Base-by-base conservation (phyloP, 2,329 filamentous ascomycete species). In the Aspergillus cejpii region DNA sequence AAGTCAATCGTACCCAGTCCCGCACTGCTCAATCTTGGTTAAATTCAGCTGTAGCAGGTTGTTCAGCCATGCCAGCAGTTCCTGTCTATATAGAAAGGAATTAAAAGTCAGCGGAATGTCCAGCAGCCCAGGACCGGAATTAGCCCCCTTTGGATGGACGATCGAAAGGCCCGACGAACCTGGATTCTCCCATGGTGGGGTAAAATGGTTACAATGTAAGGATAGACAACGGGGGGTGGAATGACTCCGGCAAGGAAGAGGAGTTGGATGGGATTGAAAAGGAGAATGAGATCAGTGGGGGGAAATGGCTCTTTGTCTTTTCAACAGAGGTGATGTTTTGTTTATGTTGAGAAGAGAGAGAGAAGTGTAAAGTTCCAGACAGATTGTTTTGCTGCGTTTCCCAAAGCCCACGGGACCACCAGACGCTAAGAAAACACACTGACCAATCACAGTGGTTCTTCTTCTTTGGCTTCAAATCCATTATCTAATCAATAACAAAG, bases 1-100 rank as follows among this genome's bases (percentile, higher is more conserved):
- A 37, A 47, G 46, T 52, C 37, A 41, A 51, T 53, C 77, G 60
- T 83, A 97, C 91, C 91, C 92, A 64, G 91, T 97, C 68, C 92
- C 92, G 70, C 91, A 97, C 78, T 98, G 92, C 75, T 98, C 92
- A 67, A 98, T 88, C 74, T 96, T 97, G 62, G 86, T 97, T 62
- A 98, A 83, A 75, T 97, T 98, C 63, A 98, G 84, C 75, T 96
- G 89, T 41, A 98, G 83, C 52, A 98, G 85, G 78, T 87, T 91
- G 78, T 98, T 98, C 57, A 97, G 77, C 92, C 92, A 98, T 73
- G 83, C 80, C 59, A 98, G 78, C 59, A 98, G 81, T 75, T 98
- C 92, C 74, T 98, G 92, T 77, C 92, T 97, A 38, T 26, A 37
- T 47, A 53, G 24, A 34, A n/a, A 27, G 23, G 41, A 42, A 20